Base-by-base conservation (phyloP, 1,284 basidiomycete species). In the Moesziomyces antarcticus region DNA sequence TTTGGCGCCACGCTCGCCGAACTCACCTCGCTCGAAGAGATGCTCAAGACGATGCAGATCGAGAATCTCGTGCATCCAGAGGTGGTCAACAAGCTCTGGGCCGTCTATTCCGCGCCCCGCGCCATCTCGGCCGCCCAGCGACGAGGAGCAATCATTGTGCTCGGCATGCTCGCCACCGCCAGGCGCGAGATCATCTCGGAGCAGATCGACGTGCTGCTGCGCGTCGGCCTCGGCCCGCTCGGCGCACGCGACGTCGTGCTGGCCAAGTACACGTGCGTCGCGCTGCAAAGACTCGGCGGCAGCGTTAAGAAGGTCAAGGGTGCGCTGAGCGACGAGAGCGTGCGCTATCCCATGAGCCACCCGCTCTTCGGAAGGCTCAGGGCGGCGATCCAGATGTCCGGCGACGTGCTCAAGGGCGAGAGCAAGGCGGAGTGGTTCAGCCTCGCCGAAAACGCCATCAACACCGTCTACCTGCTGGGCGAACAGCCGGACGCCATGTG, bases 301-400 rank as follows among this genome's bases (percentile, higher is more conserved):
- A 97, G 93, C 77, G 92, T 90, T 33, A 99, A 98, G 87, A 99
- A 98, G 84, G 90, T 99, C 75, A 99, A 99, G 87, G 96, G 84
- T 42, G 74, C 78, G 20, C 88, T 98, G 16, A 86, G 90, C 24
- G 93, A 98, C 86, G 93, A 93, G 79, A 92, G 90, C 6, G 88
- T 94, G 57, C 90, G 96, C 3, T 87, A 95, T 54, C 91, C 92
- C 3, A 97, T 97, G 92, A 90, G 92, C 45, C 92, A 91, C 68
- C 87, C 90, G 0, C 90, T 99, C 52, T 98, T 99, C 86, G 87
- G 87, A 35, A 92, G 92, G 75, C 87, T 99, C 4, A 89, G 92
- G 78, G 90, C 91, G 2, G 88, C 90, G 7, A 47, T 77, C 37
- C 56, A 74, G 54, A 69, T 70, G 64, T 54, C 55, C 8, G 64